Conservation (phyloP, 805 yeast genomes). For the Wickerhamomyces canadensis region DNA sequence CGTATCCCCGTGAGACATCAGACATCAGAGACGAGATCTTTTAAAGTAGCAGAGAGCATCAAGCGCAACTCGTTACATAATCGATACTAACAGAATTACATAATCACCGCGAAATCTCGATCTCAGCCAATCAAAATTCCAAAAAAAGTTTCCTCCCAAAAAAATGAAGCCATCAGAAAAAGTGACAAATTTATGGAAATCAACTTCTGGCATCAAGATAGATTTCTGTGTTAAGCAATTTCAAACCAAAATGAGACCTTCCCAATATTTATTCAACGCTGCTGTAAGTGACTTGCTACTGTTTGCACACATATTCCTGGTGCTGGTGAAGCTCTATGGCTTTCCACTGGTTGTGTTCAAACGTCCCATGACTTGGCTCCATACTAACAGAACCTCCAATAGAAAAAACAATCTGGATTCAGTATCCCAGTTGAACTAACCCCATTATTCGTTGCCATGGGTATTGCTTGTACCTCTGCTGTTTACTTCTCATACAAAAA, state of each 20-base stretch:
- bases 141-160: no score
- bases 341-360: background rate
- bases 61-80: background rate
- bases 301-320: background rate
- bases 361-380: no score
- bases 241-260: slow-evolving; percentile 41
- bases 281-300: slow-evolving; percentile 32
- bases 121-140: slow-evolving; percentile 16
- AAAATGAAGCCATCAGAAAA: no score
- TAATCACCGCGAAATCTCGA: no score
- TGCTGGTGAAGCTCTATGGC: background rate
- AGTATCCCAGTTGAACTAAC: slow-evolving; percentile 50
- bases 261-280: slow-evolving; percentile 40
- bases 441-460: slow-evolving; percentile 52
- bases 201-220: no score
- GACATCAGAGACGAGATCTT: no score
- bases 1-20: no score
- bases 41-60: background rate
- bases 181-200: no score
- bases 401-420: slow-evolving; percentile 32
- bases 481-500: slow-evolving; percentile 48
- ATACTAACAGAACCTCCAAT: slow-evolving; percentile 12
- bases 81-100: no score
- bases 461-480: slow-evolving; percentile 46
- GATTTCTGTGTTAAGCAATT: background rate